Percentiles rank a stretch among this genome's conserved stretches.
These are phyloP conservation scores for Aspergillus brasiliensis DNA, from an alignment of 2,329 filamentous ascomycete genomes.

Conservation along the genomic window DNA sequence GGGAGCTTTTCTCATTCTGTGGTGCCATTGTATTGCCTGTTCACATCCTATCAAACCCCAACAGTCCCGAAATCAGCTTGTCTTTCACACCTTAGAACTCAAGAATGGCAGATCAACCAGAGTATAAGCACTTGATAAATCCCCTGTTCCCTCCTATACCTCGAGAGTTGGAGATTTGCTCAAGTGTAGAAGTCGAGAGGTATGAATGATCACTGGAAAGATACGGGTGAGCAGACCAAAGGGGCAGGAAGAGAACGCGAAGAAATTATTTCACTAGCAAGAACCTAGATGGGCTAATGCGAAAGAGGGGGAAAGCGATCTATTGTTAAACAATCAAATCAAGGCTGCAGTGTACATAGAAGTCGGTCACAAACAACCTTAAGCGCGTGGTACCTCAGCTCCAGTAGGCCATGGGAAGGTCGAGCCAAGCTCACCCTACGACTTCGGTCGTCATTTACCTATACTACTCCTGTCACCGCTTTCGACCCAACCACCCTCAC, in stretches of 20 bases:
- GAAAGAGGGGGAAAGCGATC: background rate
- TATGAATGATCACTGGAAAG: background rate
- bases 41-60: conserved; percentile 7
- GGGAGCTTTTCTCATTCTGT: conserved; percentile 73
- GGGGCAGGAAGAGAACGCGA: background rate
- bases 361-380: background rate
- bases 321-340: background rate
- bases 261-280: background rate
- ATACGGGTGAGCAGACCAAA: background rate
- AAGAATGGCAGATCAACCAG: background rate
- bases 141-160: background rate
- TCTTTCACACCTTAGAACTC: background rate
- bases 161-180: background rate
- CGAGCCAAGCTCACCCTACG: background rate
- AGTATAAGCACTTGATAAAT: background rate
- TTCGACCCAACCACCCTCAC: background rate
- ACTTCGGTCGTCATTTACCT: background rate
- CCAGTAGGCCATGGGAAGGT: background rate
- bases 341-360: background rate
- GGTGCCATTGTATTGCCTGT: conserved; percentile 41
- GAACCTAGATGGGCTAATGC: background rate
- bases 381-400: background rate
- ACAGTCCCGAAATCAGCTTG: background rate
- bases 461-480: background rate
- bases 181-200: background rate